phyloP scores from a whole-genome alignment of 352 stramenopile genomes.

The Pythium insidiosum region DNA sequence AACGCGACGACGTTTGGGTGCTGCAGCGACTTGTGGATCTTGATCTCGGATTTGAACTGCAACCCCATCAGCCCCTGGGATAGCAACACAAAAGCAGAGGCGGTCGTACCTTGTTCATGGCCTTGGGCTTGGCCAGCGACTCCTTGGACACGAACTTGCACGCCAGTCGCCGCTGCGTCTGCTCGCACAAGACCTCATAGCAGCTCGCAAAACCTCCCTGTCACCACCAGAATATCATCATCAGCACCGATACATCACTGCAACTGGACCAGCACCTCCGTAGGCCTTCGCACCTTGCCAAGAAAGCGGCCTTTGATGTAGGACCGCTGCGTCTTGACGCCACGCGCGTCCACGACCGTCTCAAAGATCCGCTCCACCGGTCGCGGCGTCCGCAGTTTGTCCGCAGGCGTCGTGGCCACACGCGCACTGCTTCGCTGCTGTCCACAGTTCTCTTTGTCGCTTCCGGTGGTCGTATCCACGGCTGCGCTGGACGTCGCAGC shows the following conservation, averaged over 20 bases:
- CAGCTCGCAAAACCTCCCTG: constrained; percentile 97
- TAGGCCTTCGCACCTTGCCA: constrained; percentile 73
- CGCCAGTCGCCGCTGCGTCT: constrained; percentile 91
- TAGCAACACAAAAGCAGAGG: neutral
- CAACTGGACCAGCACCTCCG: neutral
- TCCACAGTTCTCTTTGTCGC: constrained; percentile 17
- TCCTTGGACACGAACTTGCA: constrained; percentile 98
- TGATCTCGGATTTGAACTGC: constrained; percentile 94
- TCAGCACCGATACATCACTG: neutral
- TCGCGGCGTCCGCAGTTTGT: too few relatives aligned
- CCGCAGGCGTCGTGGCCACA: neutral
- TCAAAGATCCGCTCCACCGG: constrained; percentile 53
- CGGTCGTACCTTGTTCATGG: constrained; percentile 89
- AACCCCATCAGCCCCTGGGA: constrained; percentile 31
- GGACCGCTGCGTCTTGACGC: constrained; percentile 46
- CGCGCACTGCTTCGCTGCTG: too few relatives aligned
- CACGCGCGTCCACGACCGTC: constrained; percentile 38
- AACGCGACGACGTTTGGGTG: constrained; percentile 95
- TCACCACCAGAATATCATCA: neutral
- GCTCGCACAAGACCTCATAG: constrained; percentile 93
- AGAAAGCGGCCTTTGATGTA: constrained; percentile 93
- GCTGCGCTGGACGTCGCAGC: neutral
- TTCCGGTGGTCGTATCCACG: neutral
- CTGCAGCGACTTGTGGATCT: constrained; percentile 96
- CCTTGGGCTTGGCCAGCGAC: constrained; percentile 94